These are phyloP conservation scores for Rubroboletus satanas DNA, from an alignment of 768 basidiomycete species.

Conservation along the genomic window DNA sequence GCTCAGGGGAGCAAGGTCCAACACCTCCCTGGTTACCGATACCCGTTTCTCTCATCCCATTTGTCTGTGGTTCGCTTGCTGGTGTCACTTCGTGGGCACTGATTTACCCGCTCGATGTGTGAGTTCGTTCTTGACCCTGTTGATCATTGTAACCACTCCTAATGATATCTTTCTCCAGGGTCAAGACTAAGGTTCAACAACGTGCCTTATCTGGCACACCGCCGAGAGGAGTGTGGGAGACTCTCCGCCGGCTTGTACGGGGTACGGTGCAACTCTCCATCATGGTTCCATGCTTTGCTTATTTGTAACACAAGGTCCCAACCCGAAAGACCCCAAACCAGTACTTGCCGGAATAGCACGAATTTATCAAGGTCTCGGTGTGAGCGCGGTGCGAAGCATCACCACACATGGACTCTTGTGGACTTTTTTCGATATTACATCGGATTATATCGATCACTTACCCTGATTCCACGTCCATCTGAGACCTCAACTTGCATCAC, in stretches of 20 bases:
- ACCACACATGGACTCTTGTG: conserved; percentile 92
- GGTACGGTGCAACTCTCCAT: conserved; percentile 41
- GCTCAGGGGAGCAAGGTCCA: conserved; percentile 74
- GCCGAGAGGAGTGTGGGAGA: conserved; percentile 68
- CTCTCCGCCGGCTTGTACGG: conserved; percentile 74
- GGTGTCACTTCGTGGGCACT: conserved; percentile 88
- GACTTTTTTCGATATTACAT: conserved; percentile 86
- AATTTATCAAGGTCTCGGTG: conserved; percentile 91
- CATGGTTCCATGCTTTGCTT: not conserved
- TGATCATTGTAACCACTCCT: not conserved
- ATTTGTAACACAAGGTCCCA: conserved; percentile 52
- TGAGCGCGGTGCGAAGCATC: conserved; percentile 88
- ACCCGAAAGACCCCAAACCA: conserved; percentile 73
- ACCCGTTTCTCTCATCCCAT: conserved; percentile 74
- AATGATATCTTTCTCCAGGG: conserved; percentile 39
- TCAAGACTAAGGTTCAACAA: conserved; percentile 96
- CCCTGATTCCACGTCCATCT: conserved; percentile 28
- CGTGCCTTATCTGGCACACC: conserved; percentile 78
- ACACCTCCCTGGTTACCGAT: conserved; percentile 87
- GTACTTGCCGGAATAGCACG: conserved; percentile 72
- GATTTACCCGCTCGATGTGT: conserved; percentile 95
- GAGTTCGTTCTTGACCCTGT: conserved; percentile 28
- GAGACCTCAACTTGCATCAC: conserved; percentile 1
- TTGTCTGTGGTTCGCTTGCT: conserved; percentile 85
- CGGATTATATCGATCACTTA: conserved; percentile 66